Evolutionary conservation across 208 protist species (phyloP), one percentile per base, ranked within the genome.

Genomic region (Leishmania lainsoni): DNA sequence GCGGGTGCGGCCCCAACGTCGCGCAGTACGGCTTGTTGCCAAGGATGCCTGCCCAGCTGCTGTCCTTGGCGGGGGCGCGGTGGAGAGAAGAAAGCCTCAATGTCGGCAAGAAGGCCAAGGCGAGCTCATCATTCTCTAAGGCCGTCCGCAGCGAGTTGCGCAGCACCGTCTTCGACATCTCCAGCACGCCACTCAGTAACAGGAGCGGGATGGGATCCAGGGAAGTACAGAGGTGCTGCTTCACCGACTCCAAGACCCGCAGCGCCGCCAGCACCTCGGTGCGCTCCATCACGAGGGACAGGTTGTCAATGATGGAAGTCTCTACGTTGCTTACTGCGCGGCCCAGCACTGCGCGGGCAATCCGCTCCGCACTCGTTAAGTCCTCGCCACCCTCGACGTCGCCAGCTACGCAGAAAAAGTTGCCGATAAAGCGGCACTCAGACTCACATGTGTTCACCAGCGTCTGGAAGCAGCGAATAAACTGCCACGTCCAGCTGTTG

Each of bases 151-250:
- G 80, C 48, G 85, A 90, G 61, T 75, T 82, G 75, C 78, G 86
- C 52, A 97, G 86, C 65, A 78, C 87, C 42, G 86, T 78, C 85
- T 96, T 96, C 58, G 86, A 81, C 74, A 89, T 88, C 82, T 96
- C 94, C n/a, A 97, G 86, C 63, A 95, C 78, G 56, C 87, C 83
- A 80, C 94, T 96, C 39, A 97, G 87, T 51, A 97, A 80, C 52
- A 97, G 70, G 16, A 97, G 87, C 26, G 94, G 94, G 73, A 97
- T 92, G 32, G 94, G 94, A 81, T 96, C 89, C 8, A 89, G 84
- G 17, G 87, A 90, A 78, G 87, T 92, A 85, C 94, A 96, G 52
- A 97, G 83, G 75, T 93, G 88, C 81, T 89, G 87, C 89, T 96
- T 96, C 6, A 87, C 80, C 69, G 91, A 86, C 72, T 97, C 91